These are phyloP conservation scores for Aristolochia contorta DNA, from an alignment of 164 flowering plant species.

Conservation along the genomic window DNA sequence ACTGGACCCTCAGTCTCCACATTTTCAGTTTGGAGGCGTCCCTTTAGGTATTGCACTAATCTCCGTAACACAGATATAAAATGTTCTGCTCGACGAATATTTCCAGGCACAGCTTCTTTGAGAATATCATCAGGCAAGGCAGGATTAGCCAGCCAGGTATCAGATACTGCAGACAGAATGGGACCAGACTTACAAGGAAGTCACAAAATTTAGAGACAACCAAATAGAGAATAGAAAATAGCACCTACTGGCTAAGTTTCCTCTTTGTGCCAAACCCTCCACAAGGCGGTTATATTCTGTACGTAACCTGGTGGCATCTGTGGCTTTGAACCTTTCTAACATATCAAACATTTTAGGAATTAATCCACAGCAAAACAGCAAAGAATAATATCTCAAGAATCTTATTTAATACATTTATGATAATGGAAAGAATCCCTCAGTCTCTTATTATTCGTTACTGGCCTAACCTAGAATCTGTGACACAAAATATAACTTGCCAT, in stretches of 20 bases:
- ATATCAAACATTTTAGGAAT: conserved; percentile 25
- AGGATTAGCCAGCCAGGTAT: conserved; percentile 88
- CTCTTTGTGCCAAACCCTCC: conserved; percentile 90
- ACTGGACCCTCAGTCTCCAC: conserved; percentile 96
- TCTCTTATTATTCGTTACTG: too few species aligned
- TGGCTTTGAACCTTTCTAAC: conserved; percentile 99
- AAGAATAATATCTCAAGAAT: neutral
- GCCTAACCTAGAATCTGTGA: too few species aligned
- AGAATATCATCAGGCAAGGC: conserved; percentile 94
- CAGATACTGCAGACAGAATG: conserved; percentile 40
- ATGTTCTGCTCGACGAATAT: conserved; percentile 96
- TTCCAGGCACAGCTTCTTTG: conserved; percentile 98
- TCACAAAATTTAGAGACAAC: neutral
- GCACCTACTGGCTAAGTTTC: conserved; percentile 71
- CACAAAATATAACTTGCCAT: too few species aligned
- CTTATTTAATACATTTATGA: too few species aligned
- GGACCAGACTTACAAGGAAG: neutral
- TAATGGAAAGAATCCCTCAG: too few species aligned
- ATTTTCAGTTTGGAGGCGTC: conserved; percentile 76
- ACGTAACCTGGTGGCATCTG: conserved; percentile 87
- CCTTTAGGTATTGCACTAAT: conserved; percentile 78
- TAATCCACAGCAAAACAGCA: conserved; percentile 5
- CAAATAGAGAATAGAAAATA: neutral
- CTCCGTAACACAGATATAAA: conserved; percentile 81
- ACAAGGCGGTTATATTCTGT: conserved; percentile 93